phyloP scores from a whole-genome alignment of 768 basidiomycete species.

The Lactifluus pinguis region DNA sequence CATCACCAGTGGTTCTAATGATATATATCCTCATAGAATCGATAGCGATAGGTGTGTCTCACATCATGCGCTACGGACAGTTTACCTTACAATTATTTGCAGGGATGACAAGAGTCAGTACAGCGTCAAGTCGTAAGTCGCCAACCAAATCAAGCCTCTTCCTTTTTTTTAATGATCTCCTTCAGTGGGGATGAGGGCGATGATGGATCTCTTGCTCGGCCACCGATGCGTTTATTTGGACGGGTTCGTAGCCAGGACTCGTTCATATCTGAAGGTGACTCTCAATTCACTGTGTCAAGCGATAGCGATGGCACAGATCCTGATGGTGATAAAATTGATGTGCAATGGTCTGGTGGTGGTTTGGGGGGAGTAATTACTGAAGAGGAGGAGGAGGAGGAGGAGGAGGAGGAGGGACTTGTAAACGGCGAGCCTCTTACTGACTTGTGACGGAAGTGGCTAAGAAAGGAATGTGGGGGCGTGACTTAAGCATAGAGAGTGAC shows the following conservation, averaged over 20 bases:
- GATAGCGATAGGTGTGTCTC: conserved; percentile 1
- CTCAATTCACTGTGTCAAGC: not conserved
- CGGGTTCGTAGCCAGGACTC: not conserved
- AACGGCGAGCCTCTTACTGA: no score
- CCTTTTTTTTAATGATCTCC: not conserved
- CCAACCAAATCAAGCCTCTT: not conserved
- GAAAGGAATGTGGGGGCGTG: not conserved
- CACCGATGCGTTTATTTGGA: conserved; percentile 8
- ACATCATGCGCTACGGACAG: not conserved
- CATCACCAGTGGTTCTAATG: not conserved
- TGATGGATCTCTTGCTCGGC: not conserved
- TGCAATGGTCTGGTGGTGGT: not conserved
- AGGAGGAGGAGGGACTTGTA: not conserved
- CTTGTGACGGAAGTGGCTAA: not conserved
- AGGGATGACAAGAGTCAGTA: not conserved
- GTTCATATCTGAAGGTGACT: not conserved
- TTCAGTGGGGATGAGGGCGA: not conserved
- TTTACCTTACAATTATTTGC: not conserved
- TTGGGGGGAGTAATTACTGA: not conserved
- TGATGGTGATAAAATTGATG: not conserved
- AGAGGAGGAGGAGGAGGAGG: not conserved
- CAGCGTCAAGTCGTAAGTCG: conserved; percentile 6
- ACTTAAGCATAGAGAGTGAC: not conserved
- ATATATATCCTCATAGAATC: not conserved
- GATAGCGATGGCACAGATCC: not conserved